A percentile compares a stretch with the other conserved stretches of the same genome.
Conservation (phyloP, 1,139 yeast genomes). For the Suhomyces yuchorum region DNA sequence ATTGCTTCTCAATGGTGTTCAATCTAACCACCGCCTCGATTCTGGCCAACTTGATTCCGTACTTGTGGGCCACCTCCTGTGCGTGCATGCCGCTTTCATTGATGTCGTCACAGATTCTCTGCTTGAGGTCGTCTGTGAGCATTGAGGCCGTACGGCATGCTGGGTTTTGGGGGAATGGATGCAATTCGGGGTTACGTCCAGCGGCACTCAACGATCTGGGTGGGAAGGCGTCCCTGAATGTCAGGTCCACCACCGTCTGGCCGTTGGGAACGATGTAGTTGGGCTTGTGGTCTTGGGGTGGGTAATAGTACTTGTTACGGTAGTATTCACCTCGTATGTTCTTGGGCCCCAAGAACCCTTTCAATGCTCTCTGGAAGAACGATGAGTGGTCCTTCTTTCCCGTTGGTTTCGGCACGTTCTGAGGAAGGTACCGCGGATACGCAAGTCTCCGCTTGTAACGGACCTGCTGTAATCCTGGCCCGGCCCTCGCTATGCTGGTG, state of each 20-base stretch:
- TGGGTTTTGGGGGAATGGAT: slow-evolving; percentile 80
- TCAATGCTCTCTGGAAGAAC: slow-evolving; percentile 40
- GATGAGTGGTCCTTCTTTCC: slow-evolving; percentile 30
- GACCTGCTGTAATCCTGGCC: slow-evolving; percentile 14
- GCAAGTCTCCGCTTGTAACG: slow-evolving; percentile 23
- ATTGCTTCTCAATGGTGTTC: slow-evolving; percentile 60
- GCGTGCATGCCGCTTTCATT: slow-evolving; percentile 53
- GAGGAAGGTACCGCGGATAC: slow-evolving; percentile 25
- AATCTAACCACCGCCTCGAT: slow-evolving; percentile 82
- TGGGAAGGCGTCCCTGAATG: slow-evolving; percentile 16
- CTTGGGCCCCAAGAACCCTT: slow-evolving; percentile 75
- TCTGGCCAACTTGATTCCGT: slow-evolving; percentile 80
- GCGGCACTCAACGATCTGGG: slow-evolving; percentile 14
- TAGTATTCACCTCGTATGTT: slow-evolving; percentile 83
- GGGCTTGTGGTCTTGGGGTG: slow-evolving; percentile 72
- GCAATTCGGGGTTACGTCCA: slow-evolving; percentile 41
- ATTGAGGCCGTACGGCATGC: slow-evolving; percentile 68
- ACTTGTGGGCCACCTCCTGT: slow-evolving; percentile 77
- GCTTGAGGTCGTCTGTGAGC: slow-evolving; percentile 60
- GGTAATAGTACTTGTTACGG: slow-evolving; percentile 72
- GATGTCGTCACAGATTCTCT: slow-evolving; percentile 59
- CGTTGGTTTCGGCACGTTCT: slow-evolving; percentile 24
- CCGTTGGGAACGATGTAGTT: slow-evolving; percentile 72
- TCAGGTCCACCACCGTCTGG: slow-evolving; percentile 35
- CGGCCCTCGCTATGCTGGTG: slow-evolving; percentile 11